Conservation (phyloP, 352 stramenopile genomes). For the Pythium phragmiticola region DNA sequence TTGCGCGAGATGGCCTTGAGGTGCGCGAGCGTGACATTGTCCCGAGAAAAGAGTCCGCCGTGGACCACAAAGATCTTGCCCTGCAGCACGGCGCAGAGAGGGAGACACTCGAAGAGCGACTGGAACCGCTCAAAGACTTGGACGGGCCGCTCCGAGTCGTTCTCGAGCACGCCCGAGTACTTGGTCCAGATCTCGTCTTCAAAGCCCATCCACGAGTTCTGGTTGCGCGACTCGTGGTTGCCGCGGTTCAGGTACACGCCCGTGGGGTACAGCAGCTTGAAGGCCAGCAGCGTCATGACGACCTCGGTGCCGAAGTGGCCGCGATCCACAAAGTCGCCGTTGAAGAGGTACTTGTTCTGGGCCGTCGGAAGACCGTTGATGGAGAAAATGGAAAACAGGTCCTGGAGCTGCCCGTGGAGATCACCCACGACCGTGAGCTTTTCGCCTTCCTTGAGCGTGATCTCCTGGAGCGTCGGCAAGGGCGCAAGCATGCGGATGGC, state of each 20-base stretch:
- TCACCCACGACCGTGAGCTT: conserved; percentile 93
- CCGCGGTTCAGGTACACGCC: conserved; percentile 92
- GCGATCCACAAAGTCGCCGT: conserved; percentile 96
- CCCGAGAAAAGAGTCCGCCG: conserved; percentile 90
- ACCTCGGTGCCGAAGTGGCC: conserved; percentile 89
- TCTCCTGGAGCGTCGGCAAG: conserved; percentile 86
- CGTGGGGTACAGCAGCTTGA: conserved; percentile 81
- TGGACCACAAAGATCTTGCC: conserved; percentile 94
- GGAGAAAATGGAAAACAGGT: conserved; percentile 94
- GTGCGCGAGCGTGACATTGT: conserved; percentile 90
- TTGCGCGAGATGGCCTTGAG: conserved; percentile 90
- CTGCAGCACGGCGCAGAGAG: conserved; percentile 90
- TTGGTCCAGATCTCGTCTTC: conserved; percentile 87
- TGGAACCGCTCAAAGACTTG: conserved; percentile 72
- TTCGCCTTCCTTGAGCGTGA: conserved; percentile 76
- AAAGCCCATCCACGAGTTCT: conserved; percentile 94
- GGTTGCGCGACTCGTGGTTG: conserved; percentile 95
- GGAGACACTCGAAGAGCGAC: conserved; percentile 84
- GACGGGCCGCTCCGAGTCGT: conserved; percentile 51
- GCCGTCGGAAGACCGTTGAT: conserved; percentile 87
- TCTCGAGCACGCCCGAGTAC: conserved; percentile 64
- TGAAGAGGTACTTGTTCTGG: conserved; percentile 96
- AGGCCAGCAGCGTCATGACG: conserved; percentile 71
- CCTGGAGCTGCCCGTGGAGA: conserved; percentile 93
- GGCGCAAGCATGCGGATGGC: conserved; percentile 56